These are phyloP conservation scores for Ganoderma sp. DNA, from an alignment of 1,284 basidiomycete genomes.

Conservation along the genomic window DNA sequence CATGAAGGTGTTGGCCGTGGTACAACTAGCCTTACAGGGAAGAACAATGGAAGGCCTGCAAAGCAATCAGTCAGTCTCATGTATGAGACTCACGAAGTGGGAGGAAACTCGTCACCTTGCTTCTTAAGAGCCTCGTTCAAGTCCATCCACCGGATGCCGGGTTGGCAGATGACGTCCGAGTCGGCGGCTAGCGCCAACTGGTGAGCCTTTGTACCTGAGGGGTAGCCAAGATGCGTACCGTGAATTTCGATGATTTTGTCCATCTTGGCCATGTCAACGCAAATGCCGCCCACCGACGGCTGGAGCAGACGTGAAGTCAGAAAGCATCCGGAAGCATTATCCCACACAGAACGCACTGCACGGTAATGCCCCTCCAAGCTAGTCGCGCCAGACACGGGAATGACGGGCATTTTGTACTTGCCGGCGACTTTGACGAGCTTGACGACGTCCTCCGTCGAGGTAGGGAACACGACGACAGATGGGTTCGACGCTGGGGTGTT, in stretches of 20 bases:
- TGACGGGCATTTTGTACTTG: slow-evolving; percentile 61
- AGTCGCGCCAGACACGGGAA: slow-evolving; percentile 70
- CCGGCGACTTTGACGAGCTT: slow-evolving; percentile 62
- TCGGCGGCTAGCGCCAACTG: slow-evolving; percentile 66
- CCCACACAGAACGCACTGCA: slow-evolving; percentile 49
- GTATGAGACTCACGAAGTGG: background rate
- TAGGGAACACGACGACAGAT: slow-evolving; percentile 62
- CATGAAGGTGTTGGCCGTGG: background rate
- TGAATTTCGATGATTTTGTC: slow-evolving; percentile 81
- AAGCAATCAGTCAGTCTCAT: background rate
- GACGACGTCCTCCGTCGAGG: slow-evolving; percentile 64
- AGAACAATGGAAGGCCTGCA: slow-evolving; percentile 76
- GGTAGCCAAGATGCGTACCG: slow-evolving; percentile 48
- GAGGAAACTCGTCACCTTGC: slow-evolving; percentile 44
- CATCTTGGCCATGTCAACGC: slow-evolving; percentile 85
- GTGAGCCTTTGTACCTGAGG: background rate
- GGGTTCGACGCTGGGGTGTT: slow-evolving; percentile 43
- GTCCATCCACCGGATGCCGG: slow-evolving; percentile 88
- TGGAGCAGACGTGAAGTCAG: slow-evolving; percentile 7
- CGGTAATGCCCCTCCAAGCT: slow-evolving; percentile 65
- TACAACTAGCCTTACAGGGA: slow-evolving; percentile 66
- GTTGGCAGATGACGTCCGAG: slow-evolving; percentile 81
- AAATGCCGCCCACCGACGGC: slow-evolving; percentile 40
- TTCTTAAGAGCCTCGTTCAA: slow-evolving; percentile 79
- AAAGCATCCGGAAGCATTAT: background rate